A percentile compares a stretch with the other conserved stretches of the same genome.
Conservation (phyloP, 2,329 filamentous ascomycete genomes). For the Xylariales sp. region DNA sequence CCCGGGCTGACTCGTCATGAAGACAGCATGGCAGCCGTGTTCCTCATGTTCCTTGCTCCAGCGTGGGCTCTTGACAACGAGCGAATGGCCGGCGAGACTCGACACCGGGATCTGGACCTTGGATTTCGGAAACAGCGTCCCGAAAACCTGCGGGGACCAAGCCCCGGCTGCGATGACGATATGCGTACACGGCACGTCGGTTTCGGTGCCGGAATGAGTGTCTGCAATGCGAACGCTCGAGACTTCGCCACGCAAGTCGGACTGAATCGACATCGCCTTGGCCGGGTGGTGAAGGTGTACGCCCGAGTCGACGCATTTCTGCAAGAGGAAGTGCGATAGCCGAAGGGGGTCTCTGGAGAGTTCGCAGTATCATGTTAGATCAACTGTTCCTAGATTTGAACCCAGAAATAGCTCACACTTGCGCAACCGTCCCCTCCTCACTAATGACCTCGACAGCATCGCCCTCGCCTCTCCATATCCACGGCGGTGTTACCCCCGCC, state of each 20-base stretch:
- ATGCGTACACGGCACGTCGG: slow-evolving; percentile 56
- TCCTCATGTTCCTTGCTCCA: slow-evolving; percentile 40
- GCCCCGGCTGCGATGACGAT: slow-evolving; percentile 65
- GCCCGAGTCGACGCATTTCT: slow-evolving; percentile 51
- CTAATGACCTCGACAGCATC: slow-evolving; percentile 59
- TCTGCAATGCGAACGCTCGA: slow-evolving; percentile 47
- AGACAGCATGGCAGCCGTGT: slow-evolving; percentile 61
- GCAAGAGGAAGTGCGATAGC: slow-evolving; percentile 62
- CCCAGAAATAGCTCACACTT: slow-evolving; percentile 48
- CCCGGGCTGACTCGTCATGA: slow-evolving; percentile 47
- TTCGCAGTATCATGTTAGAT: neutral
- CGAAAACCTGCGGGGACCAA: slow-evolving; percentile 66
- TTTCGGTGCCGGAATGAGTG: slow-evolving; percentile 37
- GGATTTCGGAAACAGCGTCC: slow-evolving; percentile 57
- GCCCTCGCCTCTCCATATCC: slow-evolving; percentile 53
- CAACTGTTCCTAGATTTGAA: neutral
- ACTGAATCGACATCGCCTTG: slow-evolving; percentile 45
- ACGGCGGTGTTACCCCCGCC: slow-evolving; percentile 40
- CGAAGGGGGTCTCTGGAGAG: slow-evolving; percentile 56
- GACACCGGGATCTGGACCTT: slow-evolving; percentile 49
- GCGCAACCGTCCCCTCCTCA: slow-evolving; percentile 54
- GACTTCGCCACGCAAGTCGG: slow-evolving; percentile 45
- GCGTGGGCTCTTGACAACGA: slow-evolving; percentile 59
- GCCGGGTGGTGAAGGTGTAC: slow-evolving; percentile 65
- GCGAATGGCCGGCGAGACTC: slow-evolving; percentile 65